A percentile compares a stretch with the other conserved stretches of the same genome.
Conservation (phyloP, 208 protist genomes). For the Lotmaria passim region DNA sequence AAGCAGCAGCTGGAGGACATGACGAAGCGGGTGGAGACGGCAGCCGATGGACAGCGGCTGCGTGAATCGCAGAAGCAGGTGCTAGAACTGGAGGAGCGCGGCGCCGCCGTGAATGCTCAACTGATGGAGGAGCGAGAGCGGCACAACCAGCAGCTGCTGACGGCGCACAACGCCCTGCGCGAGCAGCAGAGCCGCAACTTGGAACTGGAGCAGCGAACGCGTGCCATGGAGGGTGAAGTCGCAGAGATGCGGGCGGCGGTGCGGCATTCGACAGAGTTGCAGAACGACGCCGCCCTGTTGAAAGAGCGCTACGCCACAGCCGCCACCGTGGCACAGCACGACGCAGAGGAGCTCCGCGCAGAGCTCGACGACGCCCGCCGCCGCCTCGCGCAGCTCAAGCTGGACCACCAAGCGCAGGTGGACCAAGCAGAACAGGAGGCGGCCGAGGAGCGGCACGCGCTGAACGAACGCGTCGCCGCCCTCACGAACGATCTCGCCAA, state of each 20-base stretch:
- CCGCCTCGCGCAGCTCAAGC: conserved; percentile 31
- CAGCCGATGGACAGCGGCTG: conserved; percentile 41
- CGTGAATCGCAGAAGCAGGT: conserved; percentile 62
- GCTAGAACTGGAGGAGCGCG: conserved; percentile 67
- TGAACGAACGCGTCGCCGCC: conserved; percentile 40
- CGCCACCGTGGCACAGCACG: conserved; percentile 46
- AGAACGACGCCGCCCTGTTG: conserved; percentile 73
- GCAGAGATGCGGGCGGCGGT: conserved; percentile 68
- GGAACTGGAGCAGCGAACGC: conserved; percentile 78
- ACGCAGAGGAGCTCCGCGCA: conserved; percentile 41
- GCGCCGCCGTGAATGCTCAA: conserved; percentile 45
- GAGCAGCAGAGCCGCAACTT: conserved; percentile 75
- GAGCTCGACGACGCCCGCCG: conserved; percentile 36
- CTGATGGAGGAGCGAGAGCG: conserved; percentile 70
- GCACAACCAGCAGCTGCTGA: conserved; percentile 61
- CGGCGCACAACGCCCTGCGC: conserved; percentile 73
- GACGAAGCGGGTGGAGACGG: conserved; percentile 62
- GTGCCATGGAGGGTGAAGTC: conserved; percentile 60
- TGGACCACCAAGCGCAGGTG: conserved; percentile 43
- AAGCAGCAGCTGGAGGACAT: conserved; percentile 72
- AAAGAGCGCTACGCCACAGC: conserved; percentile 70
- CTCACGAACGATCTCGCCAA: conserved; percentile 38
- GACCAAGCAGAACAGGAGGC: conserved; percentile 31
- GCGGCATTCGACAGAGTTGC: conserved; percentile 66
- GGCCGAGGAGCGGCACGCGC: conserved; percentile 38